phyloP scores from a whole-genome alignment of 805 yeast genomes.

The Candida tibetensis region DNA sequence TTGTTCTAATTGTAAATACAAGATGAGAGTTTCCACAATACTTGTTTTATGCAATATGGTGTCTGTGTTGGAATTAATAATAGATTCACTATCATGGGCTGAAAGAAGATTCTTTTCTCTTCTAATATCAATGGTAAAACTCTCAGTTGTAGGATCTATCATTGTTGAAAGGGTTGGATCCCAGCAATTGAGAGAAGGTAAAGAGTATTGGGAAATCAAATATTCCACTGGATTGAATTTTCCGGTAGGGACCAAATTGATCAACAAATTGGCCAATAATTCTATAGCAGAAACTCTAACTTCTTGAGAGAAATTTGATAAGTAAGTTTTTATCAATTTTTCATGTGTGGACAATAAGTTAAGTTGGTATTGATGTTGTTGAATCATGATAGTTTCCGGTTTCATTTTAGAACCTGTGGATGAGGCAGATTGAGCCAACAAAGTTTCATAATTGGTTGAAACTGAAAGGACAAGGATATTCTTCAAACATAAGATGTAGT shows the following conservation, averaged over 20 bases:
- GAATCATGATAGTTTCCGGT: constrained; percentile 41
- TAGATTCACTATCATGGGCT: constrained; percentile 27
- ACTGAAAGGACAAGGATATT: constrained; percentile 32
- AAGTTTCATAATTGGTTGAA: constrained; percentile 35
- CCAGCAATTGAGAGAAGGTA: constrained; percentile 34
- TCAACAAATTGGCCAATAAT: constrained; percentile 30
- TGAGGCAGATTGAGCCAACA: constrained; percentile 32
- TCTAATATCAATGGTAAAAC: constrained; percentile 13
- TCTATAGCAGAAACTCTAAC: constrained; percentile 38
- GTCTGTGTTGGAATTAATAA: constrained; percentile 19
- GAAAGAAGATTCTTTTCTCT: constrained; percentile 20
- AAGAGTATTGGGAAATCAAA: constrained; percentile 27
- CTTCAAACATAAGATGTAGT: constrained; percentile 31
- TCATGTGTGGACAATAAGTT: constrained; percentile 28
- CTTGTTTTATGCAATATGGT: constrained; percentile 28
- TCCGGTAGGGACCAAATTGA: constrained; percentile 39
- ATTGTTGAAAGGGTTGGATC: constrained; percentile 18
- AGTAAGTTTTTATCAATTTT: constrained; percentile 27
- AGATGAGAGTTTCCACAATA: constrained; percentile 30
- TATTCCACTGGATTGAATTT: constrained; percentile 36
- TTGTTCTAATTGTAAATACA: constrained; percentile 40
- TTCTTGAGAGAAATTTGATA: constrained; percentile 32
- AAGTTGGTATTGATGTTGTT: constrained; percentile 37
- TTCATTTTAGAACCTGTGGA: constrained; percentile 39
- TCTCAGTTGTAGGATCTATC: constrained; percentile 20